Evolutionary conservation across 2,329 filamentous ascomycete genomes (phyloP), one percentile per base, ranked within the genome.

Genomic region (Pseudocercospora fuligena): DNA sequence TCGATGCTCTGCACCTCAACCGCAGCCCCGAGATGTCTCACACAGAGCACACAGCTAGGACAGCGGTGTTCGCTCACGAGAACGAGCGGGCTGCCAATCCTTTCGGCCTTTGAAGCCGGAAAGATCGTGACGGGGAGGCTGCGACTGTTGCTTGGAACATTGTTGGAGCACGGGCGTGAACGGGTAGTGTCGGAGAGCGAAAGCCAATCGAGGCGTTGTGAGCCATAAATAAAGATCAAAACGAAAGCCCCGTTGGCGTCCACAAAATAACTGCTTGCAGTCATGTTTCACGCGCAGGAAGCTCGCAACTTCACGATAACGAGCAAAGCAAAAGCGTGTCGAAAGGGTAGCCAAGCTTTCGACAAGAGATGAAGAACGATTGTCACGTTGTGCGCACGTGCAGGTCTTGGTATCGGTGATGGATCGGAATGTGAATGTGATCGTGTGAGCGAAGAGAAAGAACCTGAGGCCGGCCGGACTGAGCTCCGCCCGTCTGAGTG

Each of bases 31-130:
- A 29, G 5, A 54, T 54, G 51, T 54, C 51, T 54, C 51, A 56
- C 25, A n/a, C 23, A 16, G 51, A 9, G 23, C 8, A 16, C 51
- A 16, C 19, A 6, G 51, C 23, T 21, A 23, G 51, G 51, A 54
- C 23, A 29, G 51, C 51, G 51, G 51, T 54, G 51, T 54, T 36
- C 33, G 33, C 11, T 14, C 64, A 66, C 59, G 64, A 62, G 27
- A 62, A 66, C 51, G 49, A 60, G 56, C 63, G 57, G 56, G n/a
- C 51, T 25, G 21, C 43, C n/a, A 47, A 19, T 47, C 19, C 46
- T 49, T 14, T 49, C 46, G 46, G 46, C 46, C 46, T 49, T 49
- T 49, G 46, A 23, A 21, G 16, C n/a, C 43, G 43, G 21, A 8
- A 19, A 23, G 21, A 1, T 53, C 6, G 49, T 27, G 49, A 53